phyloP scores from a whole-genome alignment of 345 rosid genomes.

The Leavenworthia alabamica region DNA sequence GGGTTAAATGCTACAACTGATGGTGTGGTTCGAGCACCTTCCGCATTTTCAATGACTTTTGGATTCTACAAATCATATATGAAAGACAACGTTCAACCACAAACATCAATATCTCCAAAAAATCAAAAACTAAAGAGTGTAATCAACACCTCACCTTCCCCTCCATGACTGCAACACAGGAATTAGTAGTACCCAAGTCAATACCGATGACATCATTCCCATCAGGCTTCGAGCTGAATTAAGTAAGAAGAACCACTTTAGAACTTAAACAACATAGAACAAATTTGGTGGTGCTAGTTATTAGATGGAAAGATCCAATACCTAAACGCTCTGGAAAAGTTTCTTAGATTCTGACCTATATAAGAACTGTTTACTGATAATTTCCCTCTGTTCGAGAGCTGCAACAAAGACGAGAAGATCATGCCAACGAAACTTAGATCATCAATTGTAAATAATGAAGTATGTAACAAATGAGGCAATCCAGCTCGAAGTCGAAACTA shows the following conservation, averaged over 20 bases:
- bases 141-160: conserved; percentile 57
- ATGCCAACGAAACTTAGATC: background rate
- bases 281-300: background rate
- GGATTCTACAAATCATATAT: conserved; percentile 43
- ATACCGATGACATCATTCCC: conserved; percentile 91
- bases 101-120: background rate
- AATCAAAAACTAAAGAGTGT: background rate
- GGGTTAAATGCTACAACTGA: conserved; percentile 79
- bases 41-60: conserved; percentile 84
- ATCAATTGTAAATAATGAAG: background rate
- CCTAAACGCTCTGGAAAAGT: conserved; percentile 74
- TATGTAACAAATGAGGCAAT: background rate
- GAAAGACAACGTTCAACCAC: background rate
- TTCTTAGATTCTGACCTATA: conserved; percentile 42
- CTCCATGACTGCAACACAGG: conserved; percentile 98
- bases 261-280: background rate
- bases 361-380: conserved; percentile 38
- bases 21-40: conserved; percentile 91
- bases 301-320: conserved; percentile 23
- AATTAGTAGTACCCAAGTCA: conserved; percentile 95
- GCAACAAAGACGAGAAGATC: conserved; percentile 18
- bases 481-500: background rate
- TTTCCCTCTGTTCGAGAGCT: conserved; percentile 50
- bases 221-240: conserved; percentile 64
- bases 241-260: background rate